Conservation (phyloP, 2,329 filamentous ascomycete genomes). For the Ramularia collo-cygni region DNA sequence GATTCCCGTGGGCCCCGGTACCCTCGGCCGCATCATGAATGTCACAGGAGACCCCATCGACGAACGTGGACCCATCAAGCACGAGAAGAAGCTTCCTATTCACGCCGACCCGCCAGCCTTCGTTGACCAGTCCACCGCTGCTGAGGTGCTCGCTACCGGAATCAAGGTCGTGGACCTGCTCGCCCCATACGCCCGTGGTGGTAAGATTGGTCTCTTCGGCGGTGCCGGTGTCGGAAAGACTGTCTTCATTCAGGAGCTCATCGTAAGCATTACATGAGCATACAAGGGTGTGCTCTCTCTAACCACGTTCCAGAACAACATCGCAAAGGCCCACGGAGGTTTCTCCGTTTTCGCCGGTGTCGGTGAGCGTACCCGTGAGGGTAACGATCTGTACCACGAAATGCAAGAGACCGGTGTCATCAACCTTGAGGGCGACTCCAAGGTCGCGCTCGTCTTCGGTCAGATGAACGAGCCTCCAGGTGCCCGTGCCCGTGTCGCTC, state of each 20-base stretch:
- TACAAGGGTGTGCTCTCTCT: slow-evolving; percentile 2
- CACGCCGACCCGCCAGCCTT: slow-evolving; percentile 91
- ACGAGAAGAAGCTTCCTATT: slow-evolving; percentile 78
- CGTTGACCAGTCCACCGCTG: slow-evolving; percentile 89
- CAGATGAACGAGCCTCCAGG: slow-evolving; percentile 99
- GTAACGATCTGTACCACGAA: slow-evolving; percentile 99
- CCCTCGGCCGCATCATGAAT: slow-evolving; percentile 99
- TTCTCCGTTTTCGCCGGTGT: slow-evolving; percentile 99
- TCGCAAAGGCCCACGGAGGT: slow-evolving; percentile 99
- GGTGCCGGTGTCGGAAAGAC: slow-evolving; percentile 99
- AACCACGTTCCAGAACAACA: slow-evolving; percentile 72
- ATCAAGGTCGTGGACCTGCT: slow-evolving; percentile 99
- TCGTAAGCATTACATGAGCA: slow-evolving; percentile 49
- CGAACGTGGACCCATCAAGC: slow-evolving; percentile 97
- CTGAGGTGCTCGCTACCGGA: slow-evolving; percentile 96
- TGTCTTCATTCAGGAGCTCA: slow-evolving; percentile 99
- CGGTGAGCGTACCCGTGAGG: slow-evolving; percentile 99
- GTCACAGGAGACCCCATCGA: slow-evolving; percentile 99
- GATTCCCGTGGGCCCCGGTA: slow-evolving; percentile 88
- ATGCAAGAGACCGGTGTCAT: slow-evolving; percentile 99
- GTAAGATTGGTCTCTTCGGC: slow-evolving; percentile 99
- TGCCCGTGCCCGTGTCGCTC: slow-evolving; percentile 98
- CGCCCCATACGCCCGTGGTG: slow-evolving; percentile 98
- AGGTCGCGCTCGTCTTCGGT: slow-evolving; percentile 98
- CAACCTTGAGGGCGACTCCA: slow-evolving; percentile 97